phyloP scores from a whole-genome alignment of 306 rosid species.

The Quillaja saponaria region DNA sequence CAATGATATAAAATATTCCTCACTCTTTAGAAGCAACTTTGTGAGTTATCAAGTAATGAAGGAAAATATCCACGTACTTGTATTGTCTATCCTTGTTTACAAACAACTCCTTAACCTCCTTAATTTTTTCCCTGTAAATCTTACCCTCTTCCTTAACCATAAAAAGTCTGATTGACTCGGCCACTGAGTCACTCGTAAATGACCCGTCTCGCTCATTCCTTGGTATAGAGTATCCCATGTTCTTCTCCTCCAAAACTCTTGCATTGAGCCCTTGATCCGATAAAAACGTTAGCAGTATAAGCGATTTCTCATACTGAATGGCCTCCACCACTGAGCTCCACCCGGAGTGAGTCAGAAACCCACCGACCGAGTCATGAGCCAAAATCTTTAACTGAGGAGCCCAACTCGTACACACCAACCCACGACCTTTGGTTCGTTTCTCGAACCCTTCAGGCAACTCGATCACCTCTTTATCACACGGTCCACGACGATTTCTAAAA shows the following conservation, averaged over 20 bases:
- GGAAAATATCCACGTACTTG: constrained; percentile 15
- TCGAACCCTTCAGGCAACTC: constrained; percentile 52
- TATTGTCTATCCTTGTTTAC: constrained; percentile 10
- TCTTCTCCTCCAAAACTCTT: constrained; percentile 29
- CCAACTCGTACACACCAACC: constrained; percentile 45
- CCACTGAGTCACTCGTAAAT: constrained; percentile 28
- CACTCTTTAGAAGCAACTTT: too few relatives aligned
- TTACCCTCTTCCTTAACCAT: constrained; percentile 32
- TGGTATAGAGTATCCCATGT: constrained; percentile 26
- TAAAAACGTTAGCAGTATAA: constrained; percentile 29
- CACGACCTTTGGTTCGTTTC: constrained; percentile 34
- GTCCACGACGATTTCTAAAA: constrained; percentile 25
- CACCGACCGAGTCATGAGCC: constrained; percentile 40
- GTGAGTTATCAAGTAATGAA: not conserved
- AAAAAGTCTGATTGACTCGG: constrained; percentile 30
- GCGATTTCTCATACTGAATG: constrained; percentile 22
- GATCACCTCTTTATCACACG: not conserved
- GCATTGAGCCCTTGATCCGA: constrained; percentile 37
- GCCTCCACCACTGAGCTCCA: constrained; percentile 50
- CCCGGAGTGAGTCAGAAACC: constrained; percentile 49
- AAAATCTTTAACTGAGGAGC: constrained; percentile 46
- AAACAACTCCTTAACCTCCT: constrained; percentile 29
- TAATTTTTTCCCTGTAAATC: constrained; percentile 27
- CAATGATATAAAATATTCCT: too few relatives aligned
- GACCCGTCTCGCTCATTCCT: constrained; percentile 33